Evolutionary conservation across 345 rosid genomes (phyloP).

Genomic region (Microthlaspi erraticum): DNA sequence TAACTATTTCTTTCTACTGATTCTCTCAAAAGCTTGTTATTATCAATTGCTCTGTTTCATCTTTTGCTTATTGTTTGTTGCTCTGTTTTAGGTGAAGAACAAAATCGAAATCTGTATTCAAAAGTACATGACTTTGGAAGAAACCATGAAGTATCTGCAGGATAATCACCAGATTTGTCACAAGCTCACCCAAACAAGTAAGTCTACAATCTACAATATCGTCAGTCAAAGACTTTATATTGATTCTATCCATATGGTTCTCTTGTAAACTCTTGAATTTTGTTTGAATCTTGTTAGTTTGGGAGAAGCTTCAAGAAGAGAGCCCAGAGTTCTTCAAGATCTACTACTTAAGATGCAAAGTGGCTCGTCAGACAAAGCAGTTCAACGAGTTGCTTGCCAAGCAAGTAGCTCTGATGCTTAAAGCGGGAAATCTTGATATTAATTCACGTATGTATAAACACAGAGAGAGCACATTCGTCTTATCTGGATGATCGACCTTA

Average conservation of each 20-base stretch:
- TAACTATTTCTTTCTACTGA: conserved; percentile 11
- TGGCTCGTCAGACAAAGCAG: not conserved
- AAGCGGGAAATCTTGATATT: not conserved
- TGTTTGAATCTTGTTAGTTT: conserved; percentile 22
- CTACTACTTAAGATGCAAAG: not conserved
- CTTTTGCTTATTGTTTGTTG: not conserved
- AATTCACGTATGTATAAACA: conserved; percentile 15
- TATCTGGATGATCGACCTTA: not conserved
- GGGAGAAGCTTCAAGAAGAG: conserved; percentile 29
- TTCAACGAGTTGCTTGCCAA: not conserved
- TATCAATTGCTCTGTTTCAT: not conserved
- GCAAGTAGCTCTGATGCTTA: not conserved
- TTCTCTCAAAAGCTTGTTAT: not conserved
- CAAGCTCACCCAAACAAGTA: not conserved
- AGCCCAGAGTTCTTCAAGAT: conserved; percentile 5
- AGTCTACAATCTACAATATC: not conserved
- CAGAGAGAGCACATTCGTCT: not conserved
- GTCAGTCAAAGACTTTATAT: not conserved
- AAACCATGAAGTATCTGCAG: not conserved
- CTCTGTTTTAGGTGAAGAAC: conserved; percentile 10
- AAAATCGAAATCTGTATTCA: conserved; percentile 16
- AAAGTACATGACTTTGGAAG: conserved; percentile 8
- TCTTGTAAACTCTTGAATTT: not conserved
- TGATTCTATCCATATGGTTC: not conserved
- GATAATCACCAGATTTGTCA: not conserved